Conservation (phyloP, 805 yeast species). For the Lipomyces chichibuensis region DNA sequence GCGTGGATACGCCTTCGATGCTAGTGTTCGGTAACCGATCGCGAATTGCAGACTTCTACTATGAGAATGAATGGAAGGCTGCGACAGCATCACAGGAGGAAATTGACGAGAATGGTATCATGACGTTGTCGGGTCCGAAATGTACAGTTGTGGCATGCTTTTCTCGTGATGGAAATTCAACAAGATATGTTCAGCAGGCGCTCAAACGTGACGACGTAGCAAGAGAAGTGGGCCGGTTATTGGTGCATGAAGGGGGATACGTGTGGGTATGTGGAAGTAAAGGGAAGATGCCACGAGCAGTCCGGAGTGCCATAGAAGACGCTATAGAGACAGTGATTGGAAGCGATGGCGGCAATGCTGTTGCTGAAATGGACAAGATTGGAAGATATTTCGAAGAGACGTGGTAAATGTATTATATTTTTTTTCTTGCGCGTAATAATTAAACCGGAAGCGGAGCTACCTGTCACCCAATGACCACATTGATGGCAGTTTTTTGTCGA, state of each 20-base stretch:
- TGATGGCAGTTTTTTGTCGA: no score
- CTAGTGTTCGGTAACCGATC: conserved; percentile 78
- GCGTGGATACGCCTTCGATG: conserved; percentile 46
- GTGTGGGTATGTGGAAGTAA: conserved; percentile 90
- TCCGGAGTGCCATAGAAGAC: conserved; percentile 74
- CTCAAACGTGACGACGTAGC: conserved; percentile 2
- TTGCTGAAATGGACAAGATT: conserved; percentile 59
- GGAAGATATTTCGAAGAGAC: conserved; percentile 80
- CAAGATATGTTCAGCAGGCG: conserved; percentile 24
- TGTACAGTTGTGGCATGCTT: conserved; percentile 38
- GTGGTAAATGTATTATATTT: conserved; percentile 54
- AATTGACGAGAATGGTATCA: conserved; percentile 42
- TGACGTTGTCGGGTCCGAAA: background rate
- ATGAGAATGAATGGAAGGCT: conserved; percentile 56
- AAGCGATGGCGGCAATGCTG: conserved; percentile 45
- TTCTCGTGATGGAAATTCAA: conserved; percentile 48
- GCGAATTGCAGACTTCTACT: conserved; percentile 68
- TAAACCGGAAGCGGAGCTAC: background rate
- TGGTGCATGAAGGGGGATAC: conserved; percentile 59
- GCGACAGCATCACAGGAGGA: conserved; percentile 37
- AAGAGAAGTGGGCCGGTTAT: conserved; percentile 52
- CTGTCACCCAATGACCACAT: background rate
- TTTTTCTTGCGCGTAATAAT: background rate
- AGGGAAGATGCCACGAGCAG: conserved; percentile 91
- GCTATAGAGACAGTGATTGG: conserved; percentile 33